Conservation (phyloP, 2,329 filamentous ascomycete species). For the Microcyclospora pomicola region DNA sequence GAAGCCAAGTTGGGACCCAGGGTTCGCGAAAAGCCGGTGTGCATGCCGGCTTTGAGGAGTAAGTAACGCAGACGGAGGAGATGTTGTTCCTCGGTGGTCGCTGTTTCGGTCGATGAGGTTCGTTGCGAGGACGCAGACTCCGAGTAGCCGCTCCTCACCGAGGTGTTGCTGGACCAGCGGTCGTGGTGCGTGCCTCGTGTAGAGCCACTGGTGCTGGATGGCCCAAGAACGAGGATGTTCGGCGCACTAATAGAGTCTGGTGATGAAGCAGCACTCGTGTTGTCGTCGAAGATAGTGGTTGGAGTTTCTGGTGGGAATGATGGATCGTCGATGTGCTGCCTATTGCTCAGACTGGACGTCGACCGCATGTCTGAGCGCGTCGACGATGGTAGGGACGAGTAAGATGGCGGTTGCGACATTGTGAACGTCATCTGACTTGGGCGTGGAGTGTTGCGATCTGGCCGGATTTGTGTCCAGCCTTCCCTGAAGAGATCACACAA, state of each 20-base stretch:
- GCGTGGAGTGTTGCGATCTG: slow-evolving; percentile 72
- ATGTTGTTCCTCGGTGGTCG: slow-evolving; percentile 56
- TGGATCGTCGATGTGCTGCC: slow-evolving; percentile 31
- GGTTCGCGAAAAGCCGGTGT: slow-evolving; percentile 62
- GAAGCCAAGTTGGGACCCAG: slow-evolving; percentile 42
- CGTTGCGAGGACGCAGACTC: slow-evolving; percentile 46
- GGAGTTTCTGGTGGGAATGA: slow-evolving; percentile 65
- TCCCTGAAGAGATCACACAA: slow-evolving; percentile 85
- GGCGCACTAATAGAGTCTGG: slow-evolving; percentile 58
- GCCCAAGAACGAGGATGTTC: slow-evolving; percentile 77
- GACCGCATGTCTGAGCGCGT: slow-evolving; percentile 14
- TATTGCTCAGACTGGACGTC: slow-evolving; percentile 36
- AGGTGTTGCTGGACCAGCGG: slow-evolving; percentile 66
- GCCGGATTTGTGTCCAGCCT: slow-evolving; percentile 78
- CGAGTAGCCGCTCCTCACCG: slow-evolving; percentile 66
- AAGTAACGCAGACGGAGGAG: slow-evolving; percentile 65
- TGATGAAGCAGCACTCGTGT: slow-evolving; percentile 56
- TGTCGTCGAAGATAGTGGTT: slow-evolving; percentile 90
- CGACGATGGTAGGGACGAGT: slow-evolving; percentile 9
- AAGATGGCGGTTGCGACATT: slow-evolving; percentile 1
- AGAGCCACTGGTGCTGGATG: slow-evolving; percentile 41
- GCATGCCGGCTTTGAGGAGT: slow-evolving; percentile 71
- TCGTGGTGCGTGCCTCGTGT: slow-evolving; percentile 38
- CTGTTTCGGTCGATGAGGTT: slow-evolving; percentile 59
- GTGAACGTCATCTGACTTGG: slow-evolving; percentile 67